A percentile compares a stretch with the other conserved stretches of the same genome.
These are phyloP conservation scores for Ogataea glucozyma DNA, from an alignment of 805 yeast species.

Conservation along the genomic window DNA sequence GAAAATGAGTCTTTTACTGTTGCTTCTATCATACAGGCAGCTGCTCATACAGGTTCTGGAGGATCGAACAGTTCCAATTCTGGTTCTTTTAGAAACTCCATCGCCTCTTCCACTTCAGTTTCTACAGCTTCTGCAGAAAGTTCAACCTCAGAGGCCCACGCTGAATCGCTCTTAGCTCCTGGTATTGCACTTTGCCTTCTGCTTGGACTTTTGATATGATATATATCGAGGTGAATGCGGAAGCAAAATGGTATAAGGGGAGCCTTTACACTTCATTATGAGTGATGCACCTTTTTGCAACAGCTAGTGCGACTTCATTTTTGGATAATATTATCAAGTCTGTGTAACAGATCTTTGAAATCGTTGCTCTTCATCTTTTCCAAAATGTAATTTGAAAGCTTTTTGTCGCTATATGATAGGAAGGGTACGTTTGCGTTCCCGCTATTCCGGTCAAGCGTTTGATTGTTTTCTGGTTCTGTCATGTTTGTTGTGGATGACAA, in stretches of 20 bases:
- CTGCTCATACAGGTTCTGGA: not conserved
- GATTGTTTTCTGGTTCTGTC: not conserved
- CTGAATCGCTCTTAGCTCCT: conserved; percentile 7
- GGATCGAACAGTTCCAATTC: not conserved
- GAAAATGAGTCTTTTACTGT: conserved; percentile 5
- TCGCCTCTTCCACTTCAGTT: not conserved
- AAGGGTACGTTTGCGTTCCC: not conserved
- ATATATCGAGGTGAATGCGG: no score
- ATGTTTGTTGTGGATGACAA: not conserved
- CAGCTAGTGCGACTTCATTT: conserved; percentile 6
- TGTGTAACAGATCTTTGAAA: conserved; percentile 19
- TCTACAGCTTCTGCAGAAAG: not conserved
- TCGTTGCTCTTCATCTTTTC: conserved; percentile 17
- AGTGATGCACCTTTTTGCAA: no score
- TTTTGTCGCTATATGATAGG: conserved; percentile 10
- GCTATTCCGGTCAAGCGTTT: no score
- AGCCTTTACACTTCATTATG: no score
- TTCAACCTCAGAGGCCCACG: conserved; percentile 13
- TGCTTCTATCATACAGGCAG: conserved; percentile 3
- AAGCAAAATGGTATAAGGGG: no score
- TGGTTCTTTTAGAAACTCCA: not conserved
- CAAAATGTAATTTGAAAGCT: conserved; percentile 12
- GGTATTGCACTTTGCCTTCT: conserved; percentile 9
- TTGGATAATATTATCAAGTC: conserved; percentile 14
- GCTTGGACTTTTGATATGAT: conserved; percentile 3